phyloP scores from a whole-genome alignment of 345 rosid genomes.

The Hibiscus mutabilis region DNA sequence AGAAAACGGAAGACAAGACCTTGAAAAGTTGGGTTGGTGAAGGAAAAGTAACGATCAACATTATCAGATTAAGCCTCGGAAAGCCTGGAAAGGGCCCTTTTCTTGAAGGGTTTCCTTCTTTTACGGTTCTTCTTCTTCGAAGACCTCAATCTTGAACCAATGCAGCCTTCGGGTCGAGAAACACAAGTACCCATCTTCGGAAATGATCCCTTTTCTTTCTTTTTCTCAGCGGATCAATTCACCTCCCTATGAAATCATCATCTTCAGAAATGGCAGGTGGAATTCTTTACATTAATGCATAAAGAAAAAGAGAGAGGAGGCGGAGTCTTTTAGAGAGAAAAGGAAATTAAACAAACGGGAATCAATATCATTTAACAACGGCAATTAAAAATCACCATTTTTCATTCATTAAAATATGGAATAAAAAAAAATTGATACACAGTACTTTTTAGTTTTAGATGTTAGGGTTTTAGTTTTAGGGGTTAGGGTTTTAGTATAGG shows the following conservation, averaged over 20 bases:
- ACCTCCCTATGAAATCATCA: no score
- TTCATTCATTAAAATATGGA: background rate
- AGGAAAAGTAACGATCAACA: conserved; percentile 41
- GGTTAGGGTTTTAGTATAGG: no score
- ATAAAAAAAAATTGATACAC: no score
- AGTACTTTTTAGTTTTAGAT: no score
- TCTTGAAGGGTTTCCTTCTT: conserved; percentile 37
- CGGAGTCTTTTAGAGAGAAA: background rate
- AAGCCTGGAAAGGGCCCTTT: conserved; percentile 25
- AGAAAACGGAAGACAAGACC: conserved; percentile 25
- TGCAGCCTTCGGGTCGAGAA: conserved; percentile 66
- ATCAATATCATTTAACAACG: background rate
- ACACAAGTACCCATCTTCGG: conserved; percentile 64
- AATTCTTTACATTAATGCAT: no score
- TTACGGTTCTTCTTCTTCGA: conserved; percentile 44
- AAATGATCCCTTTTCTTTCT: background rate
- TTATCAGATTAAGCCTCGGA: conserved; percentile 48
- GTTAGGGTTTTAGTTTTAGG: no score
- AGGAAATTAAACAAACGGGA: background rate
- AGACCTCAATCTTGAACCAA: conserved; percentile 49
- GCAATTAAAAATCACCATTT: background rate
- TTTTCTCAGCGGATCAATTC: background rate
- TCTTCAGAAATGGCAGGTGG: no score
- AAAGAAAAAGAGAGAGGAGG: background rate
- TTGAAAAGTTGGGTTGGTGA: conserved; percentile 50